phyloP scores from a whole-genome alignment of 2,329 filamentous ascomycete species.

The Leptographium wingfieldii region DNA sequence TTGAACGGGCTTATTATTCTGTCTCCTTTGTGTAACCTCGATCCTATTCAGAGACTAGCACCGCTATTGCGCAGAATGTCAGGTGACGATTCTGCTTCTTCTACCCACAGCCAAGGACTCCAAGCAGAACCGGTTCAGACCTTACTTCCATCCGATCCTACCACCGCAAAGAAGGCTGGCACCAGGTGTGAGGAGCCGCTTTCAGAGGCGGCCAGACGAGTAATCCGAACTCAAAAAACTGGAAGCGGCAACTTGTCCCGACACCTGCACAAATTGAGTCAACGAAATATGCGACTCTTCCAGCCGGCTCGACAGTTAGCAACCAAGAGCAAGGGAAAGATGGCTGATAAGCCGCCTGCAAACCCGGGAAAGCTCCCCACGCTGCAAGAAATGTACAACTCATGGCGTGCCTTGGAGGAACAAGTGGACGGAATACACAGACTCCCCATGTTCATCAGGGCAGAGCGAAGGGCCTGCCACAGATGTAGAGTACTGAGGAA shows the following conservation, averaged over 20 bases:
- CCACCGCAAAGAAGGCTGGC: not conserved
- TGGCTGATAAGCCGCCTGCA: not conserved
- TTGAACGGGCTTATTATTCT: not conserved
- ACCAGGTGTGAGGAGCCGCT: constrained; percentile 2
- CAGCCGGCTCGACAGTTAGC: not conserved
- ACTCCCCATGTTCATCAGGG: constrained; percentile 10
- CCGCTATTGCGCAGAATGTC: not conserved
- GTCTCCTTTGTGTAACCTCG: not conserved
- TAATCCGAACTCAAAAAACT: constrained; percentile 5
- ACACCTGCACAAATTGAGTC: not conserved
- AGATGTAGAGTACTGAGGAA: constrained; percentile 7
- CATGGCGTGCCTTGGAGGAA: constrained; percentile 10
- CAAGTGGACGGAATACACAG: constrained; percentile 6
- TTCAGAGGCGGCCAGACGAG: not conserved
- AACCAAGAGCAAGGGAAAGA: not conserved
- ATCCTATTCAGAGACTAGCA: not conserved
- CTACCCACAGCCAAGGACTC: not conserved
- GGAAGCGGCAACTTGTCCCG: not conserved
- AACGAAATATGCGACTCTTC: not conserved
- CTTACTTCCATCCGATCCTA: not conserved
- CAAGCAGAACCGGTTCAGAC: not conserved
- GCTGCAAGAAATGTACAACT: constrained; percentile 13
- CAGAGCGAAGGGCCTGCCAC: constrained; percentile 8
- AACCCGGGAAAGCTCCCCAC: constrained; percentile 1
- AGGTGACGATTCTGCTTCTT: not conserved